Evolutionary conservation across 192 early-diverging fungal species (phyloP).

Genomic region (Coemansia sp.): DNA sequence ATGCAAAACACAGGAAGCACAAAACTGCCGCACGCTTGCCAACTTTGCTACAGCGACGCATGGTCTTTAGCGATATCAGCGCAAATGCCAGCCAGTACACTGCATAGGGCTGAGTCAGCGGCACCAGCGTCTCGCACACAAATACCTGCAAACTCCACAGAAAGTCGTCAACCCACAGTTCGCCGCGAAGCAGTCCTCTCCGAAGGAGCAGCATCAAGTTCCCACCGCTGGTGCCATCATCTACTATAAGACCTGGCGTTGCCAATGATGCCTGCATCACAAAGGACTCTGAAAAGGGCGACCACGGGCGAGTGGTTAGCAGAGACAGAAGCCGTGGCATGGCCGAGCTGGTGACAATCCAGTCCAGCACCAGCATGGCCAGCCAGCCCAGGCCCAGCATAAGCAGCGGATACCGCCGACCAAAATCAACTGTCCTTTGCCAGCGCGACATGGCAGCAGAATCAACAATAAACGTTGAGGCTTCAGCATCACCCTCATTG

Average conservation of each 20-base stretch:
- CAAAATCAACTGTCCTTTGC: constrained; percentile 12
- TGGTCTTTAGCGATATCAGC: constrained; percentile 9
- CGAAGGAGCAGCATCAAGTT: constrained; percentile 1
- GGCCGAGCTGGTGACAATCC: constrained; percentile 26
- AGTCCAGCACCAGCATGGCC: constrained; percentile 25
- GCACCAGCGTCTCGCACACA: constrained; percentile 7
- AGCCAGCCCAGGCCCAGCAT: constrained; percentile 27
- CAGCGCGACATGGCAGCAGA: background rate
- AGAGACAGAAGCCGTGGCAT: constrained; percentile 24
- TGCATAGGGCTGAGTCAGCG: constrained; percentile 25
- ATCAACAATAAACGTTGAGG: too few relatives aligned
- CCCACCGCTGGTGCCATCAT: background rate
- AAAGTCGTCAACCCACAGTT: constrained; percentile 30
- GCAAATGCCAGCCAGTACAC: constrained; percentile 38
- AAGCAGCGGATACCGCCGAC: constrained; percentile 21
- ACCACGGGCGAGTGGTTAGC: constrained; percentile 28
- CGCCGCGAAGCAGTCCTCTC: constrained; percentile 8
- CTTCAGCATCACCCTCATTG: background rate
- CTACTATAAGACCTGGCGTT: constrained; percentile 7
- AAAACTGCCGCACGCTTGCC: constrained; percentile 12
- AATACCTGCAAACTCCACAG: constrained; percentile 26
- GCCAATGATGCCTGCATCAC: constrained; percentile 13
- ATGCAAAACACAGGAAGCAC: constrained; percentile 25
- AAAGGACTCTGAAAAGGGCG: constrained; percentile 14
- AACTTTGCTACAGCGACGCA: constrained; percentile 6